Base-by-base conservation (phyloP, 106 monocot species). In the Dendrobium nobile region DNA sequence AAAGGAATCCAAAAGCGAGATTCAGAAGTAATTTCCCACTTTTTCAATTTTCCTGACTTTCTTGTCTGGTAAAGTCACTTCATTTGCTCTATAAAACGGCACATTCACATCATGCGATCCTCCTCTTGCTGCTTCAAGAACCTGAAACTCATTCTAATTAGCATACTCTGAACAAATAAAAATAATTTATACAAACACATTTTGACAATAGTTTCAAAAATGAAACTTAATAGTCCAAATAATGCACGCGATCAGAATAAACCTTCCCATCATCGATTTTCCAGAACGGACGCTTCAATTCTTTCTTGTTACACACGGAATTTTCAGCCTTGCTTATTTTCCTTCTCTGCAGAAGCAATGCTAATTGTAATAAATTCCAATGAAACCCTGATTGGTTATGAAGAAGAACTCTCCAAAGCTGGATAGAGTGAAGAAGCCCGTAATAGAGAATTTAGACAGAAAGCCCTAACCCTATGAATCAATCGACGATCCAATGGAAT, bases 61-160 rank as follows among this genome's bases (percentile, higher is more conserved):
- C 61, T 61, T 61, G 61, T 22, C 61, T 18, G 7, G 61, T 61
- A 61, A 22, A 20, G 61, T 7, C 61, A 61, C 61, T 61, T 61
- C 61, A 61, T 17, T 61, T 61, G 61, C 61, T n/a, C 20, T 61
- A 61, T 61, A n/a, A 61, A 61, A 61, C 61, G 61, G n/a, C 61
- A 61, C 61, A 61, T 15, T 61, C 18, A 61, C 61, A 61, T 61
- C 22, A 22, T 61, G 61, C 22, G 22, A 61, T 61, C 61, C 20
- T 20, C 22, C 61, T 61, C 61, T n/a, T 61, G 22, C 22, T 61
- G 7, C 61, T 61, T 61, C 61, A 18, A 18, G 61, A 61, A 22
- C 61, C 61, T 61, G 61, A 61, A 61, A 61, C 20, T 61, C 61
- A 61, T 61, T 61, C 19, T 61, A 61, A 61, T 61, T 17, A 61